Evolutionary conservation across 768 basidiomycete genomes (phyloP).

Genomic region (Trametes coccinea): DNA sequence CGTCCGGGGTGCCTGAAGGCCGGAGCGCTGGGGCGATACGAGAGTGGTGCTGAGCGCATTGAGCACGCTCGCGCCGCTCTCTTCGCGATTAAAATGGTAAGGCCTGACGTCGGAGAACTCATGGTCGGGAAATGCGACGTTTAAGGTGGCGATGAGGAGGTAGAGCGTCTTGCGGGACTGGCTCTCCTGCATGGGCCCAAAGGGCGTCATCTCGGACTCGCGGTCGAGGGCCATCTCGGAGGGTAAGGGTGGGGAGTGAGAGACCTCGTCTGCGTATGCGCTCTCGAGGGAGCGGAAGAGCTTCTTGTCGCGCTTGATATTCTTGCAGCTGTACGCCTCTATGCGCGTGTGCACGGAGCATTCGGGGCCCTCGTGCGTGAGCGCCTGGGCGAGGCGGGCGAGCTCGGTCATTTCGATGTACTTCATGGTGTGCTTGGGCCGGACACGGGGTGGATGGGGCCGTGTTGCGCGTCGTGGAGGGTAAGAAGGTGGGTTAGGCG

Average conservation of each 20-base stretch:
- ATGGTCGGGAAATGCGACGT: constrained; percentile 96
- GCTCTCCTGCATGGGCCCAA: constrained; percentile 87
- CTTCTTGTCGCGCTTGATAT: constrained; percentile 95
- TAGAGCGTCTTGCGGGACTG: constrained; percentile 89
- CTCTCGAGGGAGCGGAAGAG: constrained; percentile 91
- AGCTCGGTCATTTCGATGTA: constrained; percentile 86
- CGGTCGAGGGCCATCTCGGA: constrained; percentile 72
- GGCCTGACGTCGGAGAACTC: constrained; percentile 94
- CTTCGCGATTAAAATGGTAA: constrained; percentile 84
- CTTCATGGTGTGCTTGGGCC: constrained; percentile 59
- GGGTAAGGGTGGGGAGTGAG: constrained; percentile 81
- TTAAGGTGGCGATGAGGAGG: constrained; percentile 94
- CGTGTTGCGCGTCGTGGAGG: background rate
- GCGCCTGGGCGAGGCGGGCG: constrained; percentile 71
- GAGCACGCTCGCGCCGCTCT: constrained; percentile 72
- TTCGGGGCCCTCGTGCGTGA: constrained; percentile 85
- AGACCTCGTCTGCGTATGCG: constrained; percentile 79
- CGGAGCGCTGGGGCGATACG: constrained; percentile 68
- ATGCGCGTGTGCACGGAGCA: constrained; percentile 89
- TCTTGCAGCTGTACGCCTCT: constrained; percentile 98
- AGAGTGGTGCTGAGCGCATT: constrained; percentile 85
- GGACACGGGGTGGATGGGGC: background rate
- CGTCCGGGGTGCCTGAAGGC: constrained; percentile 68
- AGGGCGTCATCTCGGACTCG: constrained; percentile 80
- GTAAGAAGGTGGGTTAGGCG: background rate